Conservation (phyloP, 768 basidiomycete species). For the Macrolepiota albuminosa region DNA sequence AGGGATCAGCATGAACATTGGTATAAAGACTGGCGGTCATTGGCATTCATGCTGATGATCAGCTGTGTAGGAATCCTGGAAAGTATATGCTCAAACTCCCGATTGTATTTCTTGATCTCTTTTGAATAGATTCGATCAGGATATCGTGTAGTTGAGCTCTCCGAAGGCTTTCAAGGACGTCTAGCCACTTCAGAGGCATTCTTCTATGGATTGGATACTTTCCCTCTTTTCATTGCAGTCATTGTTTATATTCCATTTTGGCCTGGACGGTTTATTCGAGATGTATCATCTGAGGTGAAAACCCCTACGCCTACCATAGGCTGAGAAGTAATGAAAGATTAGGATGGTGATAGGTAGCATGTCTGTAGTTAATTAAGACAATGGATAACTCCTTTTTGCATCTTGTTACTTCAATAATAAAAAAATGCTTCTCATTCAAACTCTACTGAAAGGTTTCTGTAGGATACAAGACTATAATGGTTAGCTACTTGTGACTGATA, state of each 20-base stretch:
- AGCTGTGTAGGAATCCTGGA: slow-evolving; percentile 65
- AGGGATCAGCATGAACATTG: slow-evolving; percentile 33
- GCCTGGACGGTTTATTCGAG: slow-evolving; percentile 55
- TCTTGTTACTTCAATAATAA: too few relatives aligned
- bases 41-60: slow-evolving; percentile 44
- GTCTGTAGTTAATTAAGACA: too few relatives aligned
- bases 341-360: not conserved
- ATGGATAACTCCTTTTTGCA: too few relatives aligned
- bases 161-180: slow-evolving; percentile 54
- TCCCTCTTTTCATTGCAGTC: slow-evolving; percentile 61
- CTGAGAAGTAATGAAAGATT: not conserved
- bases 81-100: slow-evolving; percentile 11
- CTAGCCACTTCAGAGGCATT: slow-evolving; percentile 54
- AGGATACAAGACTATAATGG: too few relatives aligned
- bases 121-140: slow-evolving; percentile 51
- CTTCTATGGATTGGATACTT: slow-evolving; percentile 63
- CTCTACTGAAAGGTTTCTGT: too few relatives aligned
- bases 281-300: not conserved
- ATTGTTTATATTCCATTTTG: slow-evolving; percentile 56
- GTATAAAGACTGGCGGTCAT: slow-evolving; percentile 54
- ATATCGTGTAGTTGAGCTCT: slow-evolving; percentile 56
- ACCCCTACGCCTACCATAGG: not conserved
- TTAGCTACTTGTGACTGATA: too few relatives aligned
- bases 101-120: not conserved
- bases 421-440: too few relatives aligned